Percentiles rank a stretch among this genome's conserved stretches.
These are phyloP conservation scores for Quercus tomentella DNA, from an alignment of 331 rosid genomes.

Conservation along the genomic window DNA sequence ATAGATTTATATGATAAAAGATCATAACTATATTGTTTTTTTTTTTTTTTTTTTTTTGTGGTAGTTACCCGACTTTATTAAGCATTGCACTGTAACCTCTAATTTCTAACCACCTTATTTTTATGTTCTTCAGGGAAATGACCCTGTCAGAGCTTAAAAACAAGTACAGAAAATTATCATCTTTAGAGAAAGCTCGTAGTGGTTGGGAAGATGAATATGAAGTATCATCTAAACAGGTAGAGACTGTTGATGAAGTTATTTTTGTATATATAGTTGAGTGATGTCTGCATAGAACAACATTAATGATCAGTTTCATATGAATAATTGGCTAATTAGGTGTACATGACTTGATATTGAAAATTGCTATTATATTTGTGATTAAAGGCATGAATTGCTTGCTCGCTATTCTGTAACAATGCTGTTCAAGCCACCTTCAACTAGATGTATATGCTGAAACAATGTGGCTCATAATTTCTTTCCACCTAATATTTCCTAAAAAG, in stretches of 20 bases:
- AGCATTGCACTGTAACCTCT: not conserved
- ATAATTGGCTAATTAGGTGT: not conserved
- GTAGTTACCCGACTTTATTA: constrained; percentile 11
- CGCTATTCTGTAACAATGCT: too few relatives aligned
- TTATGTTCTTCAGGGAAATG: constrained; percentile 71
- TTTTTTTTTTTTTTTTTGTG: not conserved
- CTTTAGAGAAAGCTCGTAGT: constrained; percentile 78
- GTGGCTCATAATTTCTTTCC: too few relatives aligned
- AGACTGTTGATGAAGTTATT: constrained; percentile 11
- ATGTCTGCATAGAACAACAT: not conserved
- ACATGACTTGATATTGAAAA: too few relatives aligned
- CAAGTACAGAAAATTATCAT: constrained; percentile 78
- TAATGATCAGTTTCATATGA: not conserved
- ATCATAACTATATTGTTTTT: too few relatives aligned
- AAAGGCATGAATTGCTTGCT: too few relatives aligned
- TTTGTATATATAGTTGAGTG: not conserved
- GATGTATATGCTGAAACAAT: too few relatives aligned
- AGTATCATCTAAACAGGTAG: constrained; percentile 91
- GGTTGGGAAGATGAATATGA: constrained; percentile 95
- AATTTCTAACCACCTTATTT: constrained; percentile 13
- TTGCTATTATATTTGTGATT: too few relatives aligned
- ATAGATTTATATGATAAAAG: too few relatives aligned
- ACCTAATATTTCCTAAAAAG: too few relatives aligned
- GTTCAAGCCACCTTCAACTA: too few relatives aligned
- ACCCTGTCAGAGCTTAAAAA: constrained; percentile 73